A percentile compares a stretch with the other conserved stretches of the same genome.
Evolutionary conservation across 768 basidiomycete genomes (phyloP).

Genomic region (Jaapia argillacea): DNA sequence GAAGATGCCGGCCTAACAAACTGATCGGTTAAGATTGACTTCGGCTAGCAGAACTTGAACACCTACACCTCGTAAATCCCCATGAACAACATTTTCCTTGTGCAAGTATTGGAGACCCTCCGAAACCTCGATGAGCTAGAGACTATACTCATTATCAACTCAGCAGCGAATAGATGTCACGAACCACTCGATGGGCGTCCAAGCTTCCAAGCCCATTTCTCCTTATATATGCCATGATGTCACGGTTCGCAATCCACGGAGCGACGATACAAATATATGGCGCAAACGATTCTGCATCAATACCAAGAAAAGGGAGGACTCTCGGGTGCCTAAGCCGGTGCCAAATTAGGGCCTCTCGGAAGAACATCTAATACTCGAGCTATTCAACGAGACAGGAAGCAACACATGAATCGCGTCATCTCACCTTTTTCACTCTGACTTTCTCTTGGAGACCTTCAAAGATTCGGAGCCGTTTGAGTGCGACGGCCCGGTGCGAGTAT

Average conservation of each 20-base stretch:
- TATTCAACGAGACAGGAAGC: too few relatives aligned
- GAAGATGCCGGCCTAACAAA: slow-evolving; percentile 21
- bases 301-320: slow-evolving; percentile 2
- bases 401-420: too few relatives aligned
- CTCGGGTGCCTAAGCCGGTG: slow-evolving; percentile 1
- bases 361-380: not conserved
- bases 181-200: not conserved
- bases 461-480: not conserved
- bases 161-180: too few relatives aligned
- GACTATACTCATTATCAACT: too few relatives aligned
- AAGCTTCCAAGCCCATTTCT: not conserved
- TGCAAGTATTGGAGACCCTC: not conserved
- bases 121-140: not conserved
- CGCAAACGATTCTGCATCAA: not conserved
- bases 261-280: not conserved
- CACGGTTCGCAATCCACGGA: slow-evolving; percentile 1
- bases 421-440: not conserved
- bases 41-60: not conserved
- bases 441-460: not conserved
- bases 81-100: not conserved
- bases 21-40: slow-evolving; percentile 6
- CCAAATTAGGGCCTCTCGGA: slow-evolving; percentile 3
- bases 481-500: not conserved
- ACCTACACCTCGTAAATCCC: not conserved
- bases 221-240: not conserved